Base-by-base conservation (phyloP, 768 basidiomycete genomes). In the Boletus coccyginus region DNA sequence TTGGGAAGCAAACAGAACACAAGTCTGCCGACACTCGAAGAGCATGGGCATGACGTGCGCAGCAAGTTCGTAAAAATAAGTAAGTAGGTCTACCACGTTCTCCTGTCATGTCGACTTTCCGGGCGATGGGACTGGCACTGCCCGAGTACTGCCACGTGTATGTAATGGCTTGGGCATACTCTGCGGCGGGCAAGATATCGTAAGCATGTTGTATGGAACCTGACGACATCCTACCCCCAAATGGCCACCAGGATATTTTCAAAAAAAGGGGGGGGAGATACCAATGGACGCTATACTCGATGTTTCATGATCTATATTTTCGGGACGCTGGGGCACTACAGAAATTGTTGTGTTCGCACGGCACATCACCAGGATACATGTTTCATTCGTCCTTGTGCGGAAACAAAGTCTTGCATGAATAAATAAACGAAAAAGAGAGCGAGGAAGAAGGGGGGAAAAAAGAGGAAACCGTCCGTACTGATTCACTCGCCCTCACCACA, bases 401-500 rank as follows among this genome's bases (percentile, higher is more conserved):
- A n/a, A n/a, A 19, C 7, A 46, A 46, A 21, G 31, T 12, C 14
- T 5, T 35, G 19, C 35, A 36, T 12, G 47, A 48, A 35, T 16
- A 17, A 11, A 21, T 1, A 31, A 17, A 8, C 58, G 5, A 19
- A 40, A 12, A 21, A 21, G 21, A 21, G 21, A 21, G 1, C 21
- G 21, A 21, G 2, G 21, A 21, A 21, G 21, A 21, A 21, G 2
- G 21, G 21, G 21, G 9, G 7, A 35, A 35, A 10, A 27, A 33
- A 1, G 12, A 21, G 16, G 6, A 13, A 36, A 12, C 7, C 9
- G 5, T 43, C 6, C 31, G 13, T 7, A 19, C 6, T 1, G 21
- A 27, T 7, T 65, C 48, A 55, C 19, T 5, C 40, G 6, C 8
- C 48, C 11, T 39, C 50, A 1, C 6, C 35, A 35, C 63, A 66